phyloP scores from a whole-genome alignment of 805 yeast species.

The Candida montana region DNA sequence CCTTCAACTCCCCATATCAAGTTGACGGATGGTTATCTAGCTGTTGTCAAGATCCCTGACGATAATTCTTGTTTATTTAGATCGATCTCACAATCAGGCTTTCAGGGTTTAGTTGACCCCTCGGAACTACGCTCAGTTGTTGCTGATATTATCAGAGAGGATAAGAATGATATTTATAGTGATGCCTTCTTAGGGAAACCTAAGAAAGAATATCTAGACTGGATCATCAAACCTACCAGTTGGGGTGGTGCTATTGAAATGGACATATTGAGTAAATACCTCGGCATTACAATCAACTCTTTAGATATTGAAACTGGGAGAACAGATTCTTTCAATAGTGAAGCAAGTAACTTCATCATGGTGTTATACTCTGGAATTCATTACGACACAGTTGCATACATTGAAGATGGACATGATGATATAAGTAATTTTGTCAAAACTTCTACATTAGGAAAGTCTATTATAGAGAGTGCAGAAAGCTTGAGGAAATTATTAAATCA shows the following conservation, averaged over 20 bases:
- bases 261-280: conserved; percentile 50
- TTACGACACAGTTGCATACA: conserved; percentile 55
- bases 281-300: conserved; percentile 49
- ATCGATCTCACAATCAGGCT: conserved; percentile 50
- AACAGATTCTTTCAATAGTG: conserved; percentile 45
- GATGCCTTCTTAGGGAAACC: conserved; percentile 55
- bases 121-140: conserved; percentile 48
- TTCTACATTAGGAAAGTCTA: conserved; percentile 26
- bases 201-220: conserved; percentile 42
- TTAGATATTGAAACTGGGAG: conserved; percentile 61
- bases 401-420: conserved; percentile 25
- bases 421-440: conserved; percentile 37
- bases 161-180: conserved; percentile 42
- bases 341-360: conserved; percentile 38
- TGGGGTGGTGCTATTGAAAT: conserved; percentile 88
- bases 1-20: conserved; percentile 9
- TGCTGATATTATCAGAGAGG: conserved; percentile 36
- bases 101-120: conserved; percentile 39
- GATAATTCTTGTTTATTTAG: conserved; percentile 77
- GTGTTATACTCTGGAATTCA: conserved; percentile 68
- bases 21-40: conserved; percentile 31
- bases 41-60: conserved; percentile 59
- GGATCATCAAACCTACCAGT: conserved; percentile 55
- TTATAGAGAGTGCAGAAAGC: conserved; percentile 33
- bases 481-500: conserved; percentile 43